These are phyloP conservation scores for Microthyrium microscopicum DNA, from an alignment of 2,329 filamentous ascomycete genomes.

Conservation along the genomic window DNA sequence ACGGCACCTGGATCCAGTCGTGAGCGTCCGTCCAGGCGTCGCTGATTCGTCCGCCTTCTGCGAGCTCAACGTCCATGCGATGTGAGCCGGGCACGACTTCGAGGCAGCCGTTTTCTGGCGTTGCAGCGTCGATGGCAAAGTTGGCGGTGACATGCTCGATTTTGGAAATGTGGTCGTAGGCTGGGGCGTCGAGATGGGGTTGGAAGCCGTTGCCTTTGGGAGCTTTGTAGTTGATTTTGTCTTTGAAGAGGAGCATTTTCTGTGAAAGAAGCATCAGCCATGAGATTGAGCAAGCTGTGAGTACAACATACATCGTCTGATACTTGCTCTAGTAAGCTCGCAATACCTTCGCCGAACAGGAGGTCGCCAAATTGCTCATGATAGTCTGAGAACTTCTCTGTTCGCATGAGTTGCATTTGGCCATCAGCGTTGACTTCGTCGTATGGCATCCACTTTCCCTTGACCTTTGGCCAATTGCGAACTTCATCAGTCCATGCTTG, in stretches of 20 bases:
- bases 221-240: conserved; percentile 23
- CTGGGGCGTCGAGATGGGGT: conserved; percentile 20
- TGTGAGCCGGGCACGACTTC: conserved; percentile 20
- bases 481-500: conserved; percentile 15
- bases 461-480: conserved; percentile 15
- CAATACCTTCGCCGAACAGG: conserved; percentile 14
- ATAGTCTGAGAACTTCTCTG: conserved; percentile 19
- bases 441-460: conserved; percentile 19
- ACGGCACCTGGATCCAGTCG: too few relatives aligned
- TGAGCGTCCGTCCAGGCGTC: conserved; percentile 16
- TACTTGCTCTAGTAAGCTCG: background rate
- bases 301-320: background rate
- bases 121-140: conserved; percentile 19
- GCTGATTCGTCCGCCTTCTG: conserved; percentile 16
- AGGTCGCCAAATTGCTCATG: conserved; percentile 14
- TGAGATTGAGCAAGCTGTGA: too few relatives aligned
- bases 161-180: conserved; percentile 20
- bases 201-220: conserved; percentile 19
- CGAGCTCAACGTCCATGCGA: conserved; percentile 18
- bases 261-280: conserved; percentile 14
- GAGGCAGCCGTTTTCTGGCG: conserved; percentile 17
- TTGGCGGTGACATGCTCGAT: conserved; percentile 21
- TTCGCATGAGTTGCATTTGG: conserved; percentile 18
- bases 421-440: conserved; percentile 18
- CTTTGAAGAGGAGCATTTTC: conserved; percentile 21